phyloP scores from a whole-genome alignment of 352 stramenopile species.

The Globisporangium cederbergense region DNA sequence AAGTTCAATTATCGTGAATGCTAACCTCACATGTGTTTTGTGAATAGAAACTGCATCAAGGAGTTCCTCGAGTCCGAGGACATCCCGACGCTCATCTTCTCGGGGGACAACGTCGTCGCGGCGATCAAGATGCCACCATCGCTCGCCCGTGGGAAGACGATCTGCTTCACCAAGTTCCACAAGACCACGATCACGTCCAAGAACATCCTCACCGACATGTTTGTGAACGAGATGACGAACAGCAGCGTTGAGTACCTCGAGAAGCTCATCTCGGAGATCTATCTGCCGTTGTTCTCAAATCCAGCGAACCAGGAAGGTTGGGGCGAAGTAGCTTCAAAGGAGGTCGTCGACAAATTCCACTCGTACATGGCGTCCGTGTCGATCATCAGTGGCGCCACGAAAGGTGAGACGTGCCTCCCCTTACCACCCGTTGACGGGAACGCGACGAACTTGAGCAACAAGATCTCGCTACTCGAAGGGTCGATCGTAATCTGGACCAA shows the following conservation, averaged over 20 bases:
- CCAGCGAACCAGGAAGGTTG: conserved; percentile 93
- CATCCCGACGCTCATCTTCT: conserved; percentile 86
- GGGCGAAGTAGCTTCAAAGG: conserved; percentile 95
- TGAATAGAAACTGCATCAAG: conserved; percentile 61
- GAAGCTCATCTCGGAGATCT: conserved; percentile 92
- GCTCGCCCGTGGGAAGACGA: conserved; percentile 85
- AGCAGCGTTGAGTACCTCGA: conserved; percentile 95
- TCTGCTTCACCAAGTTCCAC: conserved; percentile 91
- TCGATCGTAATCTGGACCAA: conserved; percentile 99
- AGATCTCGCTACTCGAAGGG: conserved; percentile 96
- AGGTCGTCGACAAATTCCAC: conserved; percentile 97
- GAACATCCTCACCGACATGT: conserved; percentile 87
- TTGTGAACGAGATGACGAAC: conserved; percentile 81
- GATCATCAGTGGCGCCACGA: conserved; percentile 96
- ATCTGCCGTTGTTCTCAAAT: conserved; percentile 95
- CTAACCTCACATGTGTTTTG: background rate
- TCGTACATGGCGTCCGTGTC: conserved; percentile 94
- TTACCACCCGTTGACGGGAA: conserved; percentile 91
- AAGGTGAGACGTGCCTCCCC: conserved; percentile 96
- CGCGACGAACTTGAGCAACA: conserved; percentile 80
- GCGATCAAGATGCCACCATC: conserved; percentile 86
- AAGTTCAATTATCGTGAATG: too few species aligned
- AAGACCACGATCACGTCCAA: conserved; percentile 72
- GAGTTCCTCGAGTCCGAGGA: conserved; percentile 89
- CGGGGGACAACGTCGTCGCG: conserved; percentile 82